Evolutionary conservation across 1,284 basidiomycete species (phyloP).

Genomic region (Trichosporon inkin): DNA sequence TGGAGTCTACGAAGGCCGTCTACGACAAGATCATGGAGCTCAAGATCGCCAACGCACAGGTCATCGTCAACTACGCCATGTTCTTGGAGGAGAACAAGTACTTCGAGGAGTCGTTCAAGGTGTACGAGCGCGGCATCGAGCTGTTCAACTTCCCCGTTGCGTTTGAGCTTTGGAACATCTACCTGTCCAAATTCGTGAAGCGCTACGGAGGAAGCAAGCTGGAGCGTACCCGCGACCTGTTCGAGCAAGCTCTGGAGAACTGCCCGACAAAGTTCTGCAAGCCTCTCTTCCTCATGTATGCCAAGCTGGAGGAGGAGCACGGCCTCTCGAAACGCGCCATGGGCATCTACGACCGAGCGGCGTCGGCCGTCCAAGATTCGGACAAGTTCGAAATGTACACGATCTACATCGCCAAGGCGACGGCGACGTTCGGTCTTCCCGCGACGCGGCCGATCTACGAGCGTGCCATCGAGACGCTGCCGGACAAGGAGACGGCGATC

Average conservation of each 20-base stretch:
- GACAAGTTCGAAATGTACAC: slow-evolving; percentile 98
- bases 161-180: slow-evolving; percentile 99
- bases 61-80: slow-evolving; percentile 93
- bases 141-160: slow-evolving; percentile 97
- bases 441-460: slow-evolving; percentile 97
- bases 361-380: slow-evolving; percentile 73
- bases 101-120: slow-evolving; percentile 98
- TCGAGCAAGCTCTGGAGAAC: slow-evolving; percentile 95
- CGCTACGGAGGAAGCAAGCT: slow-evolving; percentile 92
- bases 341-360: slow-evolving; percentile 91
- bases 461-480: slow-evolving; percentile 86
- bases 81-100: slow-evolving; percentile 98
- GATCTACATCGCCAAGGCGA: slow-evolving; percentile 95
- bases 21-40: slow-evolving; percentile 97
- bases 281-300: slow-evolving; percentile 91
- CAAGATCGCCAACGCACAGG: slow-evolving; percentile 96
- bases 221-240: slow-evolving; percentile 90
- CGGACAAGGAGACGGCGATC: slow-evolving; percentile 90
- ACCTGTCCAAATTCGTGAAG: slow-evolving; percentile 93
- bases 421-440: slow-evolving; percentile 89
- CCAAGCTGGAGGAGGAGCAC: slow-evolving; percentile 87
- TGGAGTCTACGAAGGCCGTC: slow-evolving; percentile 85
- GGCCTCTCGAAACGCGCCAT: slow-evolving; percentile 95
- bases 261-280: slow-evolving; percentile 94
- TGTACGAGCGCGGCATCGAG: slow-evolving; percentile 96